Evolutionary conservation across 345 rosid genomes (phyloP).

Genomic region (Hevea brasiliensis): DNA sequence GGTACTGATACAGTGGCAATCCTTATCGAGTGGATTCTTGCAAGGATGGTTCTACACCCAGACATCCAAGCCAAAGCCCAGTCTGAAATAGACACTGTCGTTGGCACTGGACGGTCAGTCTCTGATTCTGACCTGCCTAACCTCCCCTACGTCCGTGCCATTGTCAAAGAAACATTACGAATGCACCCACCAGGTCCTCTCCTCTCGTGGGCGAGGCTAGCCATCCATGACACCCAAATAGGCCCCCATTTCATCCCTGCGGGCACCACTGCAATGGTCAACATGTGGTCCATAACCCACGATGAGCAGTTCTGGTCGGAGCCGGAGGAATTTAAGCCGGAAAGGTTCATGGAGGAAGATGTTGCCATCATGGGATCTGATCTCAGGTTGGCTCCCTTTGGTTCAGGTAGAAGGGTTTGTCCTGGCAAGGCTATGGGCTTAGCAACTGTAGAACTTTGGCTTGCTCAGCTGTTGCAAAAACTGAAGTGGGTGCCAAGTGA

Average conservation of each 20-base stretch:
- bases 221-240: conserved; percentile 63
- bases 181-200: conserved; percentile 90
- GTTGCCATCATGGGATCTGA: conserved; percentile 58
- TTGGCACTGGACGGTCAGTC: conserved; percentile 35
- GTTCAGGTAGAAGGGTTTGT: conserved; percentile 68
- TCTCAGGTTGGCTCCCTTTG: conserved; percentile 68
- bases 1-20: conserved; percentile 69
- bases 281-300: conserved; percentile 91
- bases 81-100: conserved; percentile 50
- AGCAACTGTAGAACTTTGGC: conserved; percentile 56
- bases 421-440: conserved; percentile 71
- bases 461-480: conserved; percentile 52
- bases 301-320: conserved; percentile 53
- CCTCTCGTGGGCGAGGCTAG: conserved; percentile 86
- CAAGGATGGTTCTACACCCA: conserved; percentile 58
- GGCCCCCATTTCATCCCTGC: conserved; percentile 60
- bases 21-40: conserved; percentile 59
- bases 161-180: conserved; percentile 77
- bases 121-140: conserved; percentile 57
- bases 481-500: conserved; percentile 46
- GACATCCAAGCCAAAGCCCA: conserved; percentile 61
- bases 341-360: conserved; percentile 54
- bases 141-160: conserved; percentile 57
- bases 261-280: conserved; percentile 87
- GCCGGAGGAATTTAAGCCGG: conserved; percentile 59